Evolutionary conservation across 2,329 filamentous ascomycete genomes (phyloP).

Genomic region (Nothomitra cinnamomea): DNA sequence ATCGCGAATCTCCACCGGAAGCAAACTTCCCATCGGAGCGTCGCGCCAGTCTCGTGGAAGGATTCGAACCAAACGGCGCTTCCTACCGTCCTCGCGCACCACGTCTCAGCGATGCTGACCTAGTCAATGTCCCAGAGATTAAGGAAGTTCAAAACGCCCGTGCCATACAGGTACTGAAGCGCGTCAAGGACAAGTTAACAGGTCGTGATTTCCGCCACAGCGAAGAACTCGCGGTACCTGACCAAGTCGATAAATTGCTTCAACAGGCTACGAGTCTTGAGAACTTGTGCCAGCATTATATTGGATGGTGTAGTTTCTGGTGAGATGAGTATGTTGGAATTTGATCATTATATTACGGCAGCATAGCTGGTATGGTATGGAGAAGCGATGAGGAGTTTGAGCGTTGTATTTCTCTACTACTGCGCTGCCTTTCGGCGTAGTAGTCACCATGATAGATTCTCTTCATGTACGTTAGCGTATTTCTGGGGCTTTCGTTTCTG

Average conservation of each 20-base stretch:
- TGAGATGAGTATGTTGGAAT: conserved; percentile 22
- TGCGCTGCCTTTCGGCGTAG: no score
- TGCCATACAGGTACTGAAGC: conserved; percentile 75
- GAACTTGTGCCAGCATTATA: conserved; percentile 97
- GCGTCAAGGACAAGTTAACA: conserved; percentile 90
- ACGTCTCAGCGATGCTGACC: conserved; percentile 30
- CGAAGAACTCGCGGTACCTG: conserved; percentile 69
- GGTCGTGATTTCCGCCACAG: conserved; percentile 78
- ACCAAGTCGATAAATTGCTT: conserved; percentile 88
- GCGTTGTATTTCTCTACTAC: no score
- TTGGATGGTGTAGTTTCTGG: conserved; percentile 99
- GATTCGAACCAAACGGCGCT: conserved; percentile 21
- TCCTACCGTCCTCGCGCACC: conserved; percentile 41
- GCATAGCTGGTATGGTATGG: no score
- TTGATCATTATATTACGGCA: no score
- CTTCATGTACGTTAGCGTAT: no score
- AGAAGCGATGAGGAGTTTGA: no score
- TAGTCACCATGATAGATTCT: no score
- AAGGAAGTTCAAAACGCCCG: conserved; percentile 81
- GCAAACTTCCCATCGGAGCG: conserved; percentile 44
- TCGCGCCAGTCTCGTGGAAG: conserved; percentile 39
- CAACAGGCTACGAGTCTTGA: conserved; percentile 91
- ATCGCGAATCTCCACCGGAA: conserved; percentile 41
- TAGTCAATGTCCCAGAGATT: conserved; percentile 22
- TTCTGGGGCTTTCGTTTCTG: no score